These are phyloP conservation scores for Paraleonurus japonicus DNA, from an alignment of 257 asterid species.

Conservation along the genomic window DNA sequence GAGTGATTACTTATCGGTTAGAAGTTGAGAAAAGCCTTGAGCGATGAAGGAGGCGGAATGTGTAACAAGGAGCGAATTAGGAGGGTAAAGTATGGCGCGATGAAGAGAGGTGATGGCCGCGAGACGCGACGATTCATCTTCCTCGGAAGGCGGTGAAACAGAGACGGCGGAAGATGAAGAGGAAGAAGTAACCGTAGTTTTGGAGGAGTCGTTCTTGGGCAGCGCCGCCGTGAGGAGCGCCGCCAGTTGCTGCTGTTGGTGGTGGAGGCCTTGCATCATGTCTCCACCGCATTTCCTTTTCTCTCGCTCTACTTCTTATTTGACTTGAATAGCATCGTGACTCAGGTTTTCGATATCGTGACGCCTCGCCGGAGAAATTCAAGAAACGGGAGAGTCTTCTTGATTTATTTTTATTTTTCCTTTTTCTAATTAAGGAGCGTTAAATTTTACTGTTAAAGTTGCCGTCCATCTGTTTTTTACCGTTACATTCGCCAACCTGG, in stretches of 20 bases:
- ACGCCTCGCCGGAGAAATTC: slow-evolving; percentile 35
- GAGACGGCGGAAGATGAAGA: slow-evolving; percentile 36
- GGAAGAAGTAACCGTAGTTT: slow-evolving; percentile 37
- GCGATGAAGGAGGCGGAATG: slow-evolving; percentile 90
- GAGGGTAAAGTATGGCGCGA: slow-evolving; percentile 85
- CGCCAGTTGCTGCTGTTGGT: slow-evolving; percentile 92
- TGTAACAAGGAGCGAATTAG: slow-evolving; percentile 69
- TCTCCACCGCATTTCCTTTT: slow-evolving; percentile 48
- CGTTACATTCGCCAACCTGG: not conserved
- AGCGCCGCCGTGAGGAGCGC: slow-evolving; percentile 95
- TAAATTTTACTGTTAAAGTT: not conserved
- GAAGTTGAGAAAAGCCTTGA: slow-evolving; percentile 84
- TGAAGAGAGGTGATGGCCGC: slow-evolving; percentile 82
- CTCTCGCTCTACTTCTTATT: slow-evolving; percentile 20
- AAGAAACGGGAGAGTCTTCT: slow-evolving; percentile 10
- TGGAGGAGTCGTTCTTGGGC: slow-evolving; percentile 65
- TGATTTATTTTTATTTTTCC: not conserved
- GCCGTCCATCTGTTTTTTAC: not conserved
- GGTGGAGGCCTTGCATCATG: slow-evolving; percentile 95
- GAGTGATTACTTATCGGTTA: slow-evolving; percentile 63
- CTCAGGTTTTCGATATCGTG: slow-evolving; percentile 17
- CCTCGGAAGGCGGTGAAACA: slow-evolving; percentile 40
- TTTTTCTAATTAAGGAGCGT: not conserved
- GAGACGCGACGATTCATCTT: slow-evolving; percentile 70
- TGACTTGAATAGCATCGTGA: slow-evolving; percentile 12